phyloP scores from a whole-genome alignment of 495 filamentous ascomycete genomes.

The Letharia columbiana region DNA sequence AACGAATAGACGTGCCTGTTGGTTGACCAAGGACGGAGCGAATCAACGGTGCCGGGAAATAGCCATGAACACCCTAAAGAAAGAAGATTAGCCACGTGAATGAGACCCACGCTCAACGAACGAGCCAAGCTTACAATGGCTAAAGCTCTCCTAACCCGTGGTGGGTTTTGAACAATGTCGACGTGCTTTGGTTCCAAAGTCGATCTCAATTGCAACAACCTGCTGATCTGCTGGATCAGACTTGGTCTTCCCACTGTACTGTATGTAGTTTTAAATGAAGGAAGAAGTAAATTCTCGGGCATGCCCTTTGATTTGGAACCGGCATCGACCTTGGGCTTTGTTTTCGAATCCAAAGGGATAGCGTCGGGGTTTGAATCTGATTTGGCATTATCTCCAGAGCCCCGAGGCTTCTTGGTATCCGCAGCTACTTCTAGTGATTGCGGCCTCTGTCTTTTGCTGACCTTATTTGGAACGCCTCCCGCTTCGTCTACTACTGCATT shows the following conservation, averaged over 20 bases:
- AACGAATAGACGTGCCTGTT: constrained; percentile 87
- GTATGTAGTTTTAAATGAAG: constrained; percentile 61
- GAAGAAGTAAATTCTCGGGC: constrained; percentile 54
- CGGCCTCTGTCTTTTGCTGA: constrained; percentile 23
- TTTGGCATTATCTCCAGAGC: constrained; percentile 9
- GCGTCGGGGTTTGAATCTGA: constrained; percentile 23
- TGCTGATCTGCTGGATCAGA: constrained; percentile 61
- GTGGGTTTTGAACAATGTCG: constrained; percentile 57
- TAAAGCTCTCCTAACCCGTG: constrained; percentile 69
- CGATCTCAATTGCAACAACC: constrained; percentile 53
- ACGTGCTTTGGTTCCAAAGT: constrained; percentile 60
- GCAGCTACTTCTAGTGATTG: constrained; percentile 11
- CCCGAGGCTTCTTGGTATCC: constrained; percentile 15
- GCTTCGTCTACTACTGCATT: constrained; percentile 47
- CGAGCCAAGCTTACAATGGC: constrained; percentile 46
- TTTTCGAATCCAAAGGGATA: neutral
- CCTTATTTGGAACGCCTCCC: constrained; percentile 32
- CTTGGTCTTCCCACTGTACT: constrained; percentile 56
- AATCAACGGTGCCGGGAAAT: constrained; percentile 78
- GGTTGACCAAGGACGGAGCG: constrained; percentile 86
- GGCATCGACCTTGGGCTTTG: constrained; percentile 2
- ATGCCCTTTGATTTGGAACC: constrained; percentile 11
- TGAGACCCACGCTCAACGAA: neutral
- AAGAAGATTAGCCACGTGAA: neutral
- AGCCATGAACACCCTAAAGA: constrained; percentile 69